phyloP scores from a whole-genome alignment of 345 rosid genomes.

The Xanthoceras sorbifolium region DNA sequence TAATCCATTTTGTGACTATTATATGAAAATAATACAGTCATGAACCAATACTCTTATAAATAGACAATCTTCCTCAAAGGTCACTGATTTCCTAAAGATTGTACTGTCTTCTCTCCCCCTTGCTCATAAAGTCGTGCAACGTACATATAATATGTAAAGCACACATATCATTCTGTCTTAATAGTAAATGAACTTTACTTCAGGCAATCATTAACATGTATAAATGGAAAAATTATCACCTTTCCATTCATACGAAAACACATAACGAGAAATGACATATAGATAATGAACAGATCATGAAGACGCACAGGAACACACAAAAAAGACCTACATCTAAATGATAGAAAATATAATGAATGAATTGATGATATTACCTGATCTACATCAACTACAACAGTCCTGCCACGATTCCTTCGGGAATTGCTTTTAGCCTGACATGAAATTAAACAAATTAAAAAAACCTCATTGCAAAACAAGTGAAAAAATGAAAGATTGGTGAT shows the following conservation, averaged over 20 bases:
- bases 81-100: too few relatives aligned
- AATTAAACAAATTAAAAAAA: slow-evolving; percentile 18
- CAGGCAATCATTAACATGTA: not conserved
- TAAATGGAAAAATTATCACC: slow-evolving; percentile 1
- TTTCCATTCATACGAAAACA: slow-evolving; percentile 3
- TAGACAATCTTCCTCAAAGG: not conserved
- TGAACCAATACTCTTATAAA: not conserved
- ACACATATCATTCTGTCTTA: not conserved
- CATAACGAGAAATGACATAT: not conserved
- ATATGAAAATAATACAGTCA: not conserved
- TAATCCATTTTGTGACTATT: not conserved
- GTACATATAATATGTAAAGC: not conserved
- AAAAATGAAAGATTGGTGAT: slow-evolving; percentile 14
- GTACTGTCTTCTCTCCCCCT: too few relatives aligned
- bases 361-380: slow-evolving; percentile 54
- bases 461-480: not conserved
- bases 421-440: too few relatives aligned
- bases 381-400: slow-evolving; percentile 51
- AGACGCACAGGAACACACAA: not conserved
- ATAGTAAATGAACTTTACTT: not conserved
- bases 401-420: too few relatives aligned
- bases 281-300: not conserved
- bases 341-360: not conserved
- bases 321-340: not conserved
- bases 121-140: not conserved